Evolutionary conservation across 2,329 filamentous ascomycete genomes (phyloP).

Genomic region (Alternaria dauci): DNA sequence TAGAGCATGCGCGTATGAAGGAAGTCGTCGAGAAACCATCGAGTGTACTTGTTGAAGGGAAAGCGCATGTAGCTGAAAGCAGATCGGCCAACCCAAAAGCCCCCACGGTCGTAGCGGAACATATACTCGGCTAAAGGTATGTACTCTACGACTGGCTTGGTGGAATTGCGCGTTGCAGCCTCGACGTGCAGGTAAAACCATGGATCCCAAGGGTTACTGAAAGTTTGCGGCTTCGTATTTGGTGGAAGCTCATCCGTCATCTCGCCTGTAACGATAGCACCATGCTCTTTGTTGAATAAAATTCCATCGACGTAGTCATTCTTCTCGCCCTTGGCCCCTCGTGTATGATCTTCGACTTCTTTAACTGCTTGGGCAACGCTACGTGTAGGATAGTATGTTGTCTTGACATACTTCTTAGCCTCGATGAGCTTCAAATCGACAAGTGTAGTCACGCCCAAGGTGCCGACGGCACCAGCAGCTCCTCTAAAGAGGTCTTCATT

Average conservation of each 20-base stretch:
- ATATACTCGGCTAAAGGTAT: slow-evolving; percentile 72
- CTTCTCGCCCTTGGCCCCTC: slow-evolving; percentile 42
- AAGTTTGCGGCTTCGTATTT: slow-evolving; percentile 44
- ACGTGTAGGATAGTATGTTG: slow-evolving; percentile 57
- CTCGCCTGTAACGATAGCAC: slow-evolving; percentile 56
- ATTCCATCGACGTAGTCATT: slow-evolving; percentile 62
- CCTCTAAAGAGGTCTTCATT: slow-evolving; percentile 70
- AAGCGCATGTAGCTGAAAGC: slow-evolving; percentile 70
- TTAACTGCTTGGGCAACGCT: slow-evolving; percentile 55
- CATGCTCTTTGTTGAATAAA: slow-evolving; percentile 55
- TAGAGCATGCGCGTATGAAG: slow-evolving; percentile 72
- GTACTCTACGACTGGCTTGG: slow-evolving; percentile 58
- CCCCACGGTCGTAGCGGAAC: slow-evolving; percentile 75
- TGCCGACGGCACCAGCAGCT: slow-evolving; percentile 71
- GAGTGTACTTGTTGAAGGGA: slow-evolving; percentile 71
- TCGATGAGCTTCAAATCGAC: slow-evolving; percentile 58
- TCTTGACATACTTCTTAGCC: slow-evolving; percentile 59
- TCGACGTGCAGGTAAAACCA: slow-evolving; percentile 63
- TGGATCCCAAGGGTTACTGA: slow-evolving; percentile 56
- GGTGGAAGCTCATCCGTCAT: slow-evolving; percentile 51
- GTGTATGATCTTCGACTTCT: slow-evolving; percentile 50
- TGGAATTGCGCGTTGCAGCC: slow-evolving; percentile 47
- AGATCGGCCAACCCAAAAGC: slow-evolving; percentile 71
- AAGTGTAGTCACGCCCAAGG: slow-evolving; percentile 71
- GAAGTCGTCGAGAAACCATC: slow-evolving; percentile 68